Evolutionary conservation across 768 basidiomycete genomes (phyloP), one percentile per base, ranked within the genome.

Genomic region (Scleroderma citrinum): DNA sequence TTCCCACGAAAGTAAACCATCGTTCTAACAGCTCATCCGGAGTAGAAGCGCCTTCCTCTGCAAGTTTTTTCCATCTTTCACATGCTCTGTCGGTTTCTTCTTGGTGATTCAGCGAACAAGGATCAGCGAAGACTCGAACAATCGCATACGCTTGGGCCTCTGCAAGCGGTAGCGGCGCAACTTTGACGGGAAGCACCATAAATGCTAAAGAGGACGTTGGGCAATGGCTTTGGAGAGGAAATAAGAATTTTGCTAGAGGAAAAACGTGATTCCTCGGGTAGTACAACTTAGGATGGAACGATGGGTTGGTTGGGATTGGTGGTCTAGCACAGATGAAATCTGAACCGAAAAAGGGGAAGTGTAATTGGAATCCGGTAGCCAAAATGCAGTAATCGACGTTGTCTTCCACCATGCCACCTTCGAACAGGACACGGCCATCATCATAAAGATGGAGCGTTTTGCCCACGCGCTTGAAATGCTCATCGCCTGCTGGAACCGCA

Each of bases 131-230:
- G 0, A 75, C 78, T 20, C 72, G 71, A 19, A 82, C 62, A 7
- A 80, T 73, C 2, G 81, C 83, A 0, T 76, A 77, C 1, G 84
- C 83, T 66, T 95, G 93, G 0, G 78, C 80, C 64, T 96, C 90
- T 42, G 84, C 72, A 0, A 92, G 59, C 1, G 89, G 91, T 50
- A 94, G 76, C 3, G 92, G 92, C 0, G 75, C 75, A 21, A 89
- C 80, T 31, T 71, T 69, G 23, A 71, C 60, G 1, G 72, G 71
- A 11, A 90, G 75, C 2, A 85, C 80, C 44, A 86, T 69, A 63
- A 92, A 88, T 10, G 80, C 84, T 35, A 89, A 59, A 5, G 75
- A 75, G 1, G 71, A 60, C 1, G 73, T 69, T 73, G 82, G 59
- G 70, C 75, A 39, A 56, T 49, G 31, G 57, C 50, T 37, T 72